Base-by-base conservation (phyloP, 257 asterid genomes). In the Primulina huaijiensis region DNA sequence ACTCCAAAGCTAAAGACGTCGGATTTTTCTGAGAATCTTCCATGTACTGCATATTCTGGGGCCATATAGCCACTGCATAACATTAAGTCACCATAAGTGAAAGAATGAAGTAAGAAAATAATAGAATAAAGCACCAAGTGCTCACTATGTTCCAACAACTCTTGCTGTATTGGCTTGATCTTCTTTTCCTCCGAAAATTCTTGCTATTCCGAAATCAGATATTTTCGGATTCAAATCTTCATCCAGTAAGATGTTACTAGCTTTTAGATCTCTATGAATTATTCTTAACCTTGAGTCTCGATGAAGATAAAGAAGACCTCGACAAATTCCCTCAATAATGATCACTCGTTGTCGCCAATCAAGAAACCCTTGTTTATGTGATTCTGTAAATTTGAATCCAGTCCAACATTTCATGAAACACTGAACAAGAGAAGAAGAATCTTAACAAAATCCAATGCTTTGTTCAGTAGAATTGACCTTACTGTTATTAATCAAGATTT, bases 71-170 rank as follows among this genome's bases (percentile, higher is more conserved):
- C 34, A 31, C 34, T 31, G 34, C 40, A 35, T 35, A 0, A 35
- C 50, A 38, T 38, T 38, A 38, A 38, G 9, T 38, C 50, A 38
- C 50, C 50, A 38, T 38, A 38, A 38, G 50, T 38, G 12, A 38
- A 2, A 38, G 50, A 8, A 9, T 38, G 9, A 9, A 8, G 16
- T 2, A 35, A 31, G 34, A 38, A 38, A 11, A 38, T 38, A 38
- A 38, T 38, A 9, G n/a, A n/a, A 6, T 19, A 6, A 21, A 35
- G 16, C 14, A 9, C 9, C 2, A 20, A 27, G 8, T 23, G 67
- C 88, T 81, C 72, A 84, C 88, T 79, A 81, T 67, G 88, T 84
- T n/a, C 88, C 88, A 0, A 81, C 88, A 16, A 84, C 80, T 71
- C 84, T 65, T 62, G 66, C 74, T 52, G 88, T 84, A 59, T 76